Percentiles rank a stretch among this genome's conserved stretches.
Evolutionary conservation across 768 basidiomycete genomes (phyloP).

Genomic region (Leccinum subgranulosum): DNA sequence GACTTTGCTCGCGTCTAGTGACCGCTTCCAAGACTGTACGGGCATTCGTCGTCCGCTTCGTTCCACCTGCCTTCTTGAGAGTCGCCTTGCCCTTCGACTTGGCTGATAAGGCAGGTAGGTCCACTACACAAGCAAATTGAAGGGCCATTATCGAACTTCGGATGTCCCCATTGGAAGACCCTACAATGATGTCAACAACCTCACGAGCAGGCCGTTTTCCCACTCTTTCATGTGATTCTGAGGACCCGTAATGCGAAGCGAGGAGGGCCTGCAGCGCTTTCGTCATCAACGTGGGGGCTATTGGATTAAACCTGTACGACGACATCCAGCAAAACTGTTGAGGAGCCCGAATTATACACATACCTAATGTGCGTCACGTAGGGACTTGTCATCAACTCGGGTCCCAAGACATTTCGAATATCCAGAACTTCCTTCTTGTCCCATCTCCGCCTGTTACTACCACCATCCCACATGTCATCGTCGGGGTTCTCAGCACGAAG

Average conservation of each 20-base stretch:
- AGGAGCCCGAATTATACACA: conserved; percentile 20
- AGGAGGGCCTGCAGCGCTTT: conserved; percentile 70
- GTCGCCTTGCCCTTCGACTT: conserved; percentile 28
- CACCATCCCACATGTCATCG: conserved; percentile 46
- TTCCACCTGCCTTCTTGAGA: conserved; percentile 27
- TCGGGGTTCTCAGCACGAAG: conserved; percentile 62
- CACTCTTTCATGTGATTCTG: conserved; percentile 4
- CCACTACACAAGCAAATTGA: conserved; percentile 72
- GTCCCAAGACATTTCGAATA: conserved; percentile 66
- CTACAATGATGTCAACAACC: conserved; percentile 70
- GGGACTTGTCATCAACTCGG: conserved; percentile 63
- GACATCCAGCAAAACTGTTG: background rate
- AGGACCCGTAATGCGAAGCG: conserved; percentile 42
- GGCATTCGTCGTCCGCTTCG: conserved; percentile 16
- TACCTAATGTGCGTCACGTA: conserved; percentile 82
- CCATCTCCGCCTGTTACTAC: conserved; percentile 41
- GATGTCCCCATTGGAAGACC: conserved; percentile 86
- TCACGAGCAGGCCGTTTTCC: conserved; percentile 54
- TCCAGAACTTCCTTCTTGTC: conserved; percentile 57
- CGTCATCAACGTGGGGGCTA: conserved; percentile 81
- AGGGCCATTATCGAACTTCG: conserved; percentile 91
- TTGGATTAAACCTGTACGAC: conserved; percentile 76
- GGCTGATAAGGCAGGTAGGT: conserved; percentile 19
- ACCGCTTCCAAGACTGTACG: conserved; percentile 63
- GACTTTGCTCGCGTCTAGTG: conserved; percentile 78